Percentiles rank a stretch among this genome's conserved stretches.
These are phyloP conservation scores for Giardia muris DNA, from an alignment of 208 protist genomes.

Conservation along the genomic window DNA sequence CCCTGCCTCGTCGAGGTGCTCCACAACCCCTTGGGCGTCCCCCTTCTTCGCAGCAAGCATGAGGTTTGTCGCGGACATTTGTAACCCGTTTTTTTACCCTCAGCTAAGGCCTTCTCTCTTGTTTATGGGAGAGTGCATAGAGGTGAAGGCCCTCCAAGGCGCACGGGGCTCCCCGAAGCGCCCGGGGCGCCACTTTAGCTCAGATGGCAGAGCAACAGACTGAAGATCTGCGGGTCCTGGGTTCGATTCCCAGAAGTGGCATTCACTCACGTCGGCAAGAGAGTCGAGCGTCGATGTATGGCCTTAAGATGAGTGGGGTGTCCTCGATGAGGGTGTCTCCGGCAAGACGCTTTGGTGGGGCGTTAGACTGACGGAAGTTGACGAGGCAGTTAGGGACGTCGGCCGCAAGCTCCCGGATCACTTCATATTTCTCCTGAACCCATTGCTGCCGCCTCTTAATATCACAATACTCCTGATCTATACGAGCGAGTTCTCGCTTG, in stretches of 20 bases:
- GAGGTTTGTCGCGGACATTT: no score
- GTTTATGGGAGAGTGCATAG: no score
- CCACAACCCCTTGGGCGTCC: background rate
- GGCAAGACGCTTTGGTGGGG: background rate
- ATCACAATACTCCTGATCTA: background rate
- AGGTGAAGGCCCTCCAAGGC: no score
- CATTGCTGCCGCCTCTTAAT: background rate
- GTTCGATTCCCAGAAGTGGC: no score
- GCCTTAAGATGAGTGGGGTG: background rate
- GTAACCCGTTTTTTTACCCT: no score
- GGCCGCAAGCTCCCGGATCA: background rate
- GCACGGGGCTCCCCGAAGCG: no score
- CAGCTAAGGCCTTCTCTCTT: no score
- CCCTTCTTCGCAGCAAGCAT: background rate
- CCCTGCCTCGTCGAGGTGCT: background rate
- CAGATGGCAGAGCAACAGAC: no score
- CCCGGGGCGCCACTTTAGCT: no score
- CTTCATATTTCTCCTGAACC: background rate
- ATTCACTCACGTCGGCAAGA: no score
- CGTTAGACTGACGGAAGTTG: background rate
- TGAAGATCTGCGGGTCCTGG: no score
- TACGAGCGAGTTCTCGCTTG: background rate
- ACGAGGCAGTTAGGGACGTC: background rate
- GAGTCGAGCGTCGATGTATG: background rate
- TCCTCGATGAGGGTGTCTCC: background rate